phyloP scores from a whole-genome alignment of 1,284 basidiomycete species.

The Ceratobasidium sp. region DNA sequence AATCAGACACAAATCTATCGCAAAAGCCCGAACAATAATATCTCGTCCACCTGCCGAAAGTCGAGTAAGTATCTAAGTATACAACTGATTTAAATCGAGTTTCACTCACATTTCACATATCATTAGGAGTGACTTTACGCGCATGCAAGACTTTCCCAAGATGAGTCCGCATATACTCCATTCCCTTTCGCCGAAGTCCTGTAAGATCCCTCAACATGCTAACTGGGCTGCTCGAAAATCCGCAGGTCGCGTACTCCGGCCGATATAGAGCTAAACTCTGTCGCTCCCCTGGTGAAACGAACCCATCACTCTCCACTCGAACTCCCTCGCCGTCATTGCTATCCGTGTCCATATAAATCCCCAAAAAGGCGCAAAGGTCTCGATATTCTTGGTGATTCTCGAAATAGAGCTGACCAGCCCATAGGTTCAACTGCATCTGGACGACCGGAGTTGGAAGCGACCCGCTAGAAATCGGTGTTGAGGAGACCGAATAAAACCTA shows the following conservation, averaged over 20 bases:
- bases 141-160: slow-evolving; percentile 12
- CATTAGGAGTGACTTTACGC: background rate
- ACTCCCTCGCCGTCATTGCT: background rate
- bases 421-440: slow-evolving; percentile 60
- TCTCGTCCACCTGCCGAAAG: too few species aligned
- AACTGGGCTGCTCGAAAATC: slow-evolving; percentile 4
- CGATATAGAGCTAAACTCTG: background rate
- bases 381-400: slow-evolving; percentile 56
- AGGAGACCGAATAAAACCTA: slow-evolving; percentile 11
- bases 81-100: too few species aligned
- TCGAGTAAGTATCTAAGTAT: too few species aligned
- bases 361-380: slow-evolving; percentile 58
- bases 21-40: too few species aligned
- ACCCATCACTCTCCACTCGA: slow-evolving; percentile 20
- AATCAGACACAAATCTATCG: too few species aligned
- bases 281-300: background rate
- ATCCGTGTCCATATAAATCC: slow-evolving; percentile 52
- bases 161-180: slow-evolving; percentile 21
- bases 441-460: background rate
- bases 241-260: background rate
- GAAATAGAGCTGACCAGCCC: slow-evolving; percentile 63
- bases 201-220: background rate
- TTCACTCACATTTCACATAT: slow-evolving; percentile 8
- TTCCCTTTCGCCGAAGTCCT: slow-evolving; percentile 24
- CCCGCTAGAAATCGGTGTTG: background rate